Percentiles rank a stretch among this genome's conserved stretches.
Conservation (phyloP, 257 asterid species). For the Euphrasia confusa region DNA sequence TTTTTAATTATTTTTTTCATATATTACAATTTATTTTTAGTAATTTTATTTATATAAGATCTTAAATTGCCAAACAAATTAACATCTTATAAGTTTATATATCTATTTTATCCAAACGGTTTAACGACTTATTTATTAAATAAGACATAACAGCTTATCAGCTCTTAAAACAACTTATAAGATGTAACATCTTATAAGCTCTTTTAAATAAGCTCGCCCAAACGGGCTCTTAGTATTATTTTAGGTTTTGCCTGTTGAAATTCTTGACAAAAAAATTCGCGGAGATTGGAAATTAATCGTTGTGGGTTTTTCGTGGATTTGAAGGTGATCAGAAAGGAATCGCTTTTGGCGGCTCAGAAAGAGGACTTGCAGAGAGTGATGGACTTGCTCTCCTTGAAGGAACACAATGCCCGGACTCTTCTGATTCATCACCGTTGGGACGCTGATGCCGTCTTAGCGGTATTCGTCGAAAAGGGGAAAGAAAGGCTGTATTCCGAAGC, state of each 20-base stretch:
- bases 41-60: no score
- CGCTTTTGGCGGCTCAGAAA: conserved; percentile 65
- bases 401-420: conserved; percentile 50
- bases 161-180: no score
- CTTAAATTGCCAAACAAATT: no score
- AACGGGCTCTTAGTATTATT: no score
- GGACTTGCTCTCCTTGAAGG: conserved; percentile 50
- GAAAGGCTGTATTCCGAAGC: conserved; percentile 38
- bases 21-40: no score
- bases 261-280: neutral
- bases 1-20: no score
- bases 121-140: no score
- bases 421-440: conserved; percentile 62
- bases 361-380: conserved; percentile 44
- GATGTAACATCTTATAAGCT: no score
- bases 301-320: conserved; percentile 13
- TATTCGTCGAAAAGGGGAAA: conserved; percentile 45
- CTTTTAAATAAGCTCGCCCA: no score
- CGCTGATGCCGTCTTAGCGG: conserved; percentile 30
- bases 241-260: neutral
- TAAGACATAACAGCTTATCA: no score
- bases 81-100: no score
- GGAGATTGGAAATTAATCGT: conserved; percentile 6
- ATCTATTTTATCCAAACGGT: no score
- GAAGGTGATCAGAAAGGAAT: conserved; percentile 55